Percentiles rank a stretch among this genome's conserved stretches.
These are phyloP conservation scores for Anaeramoeba flamelloides DNA, from an alignment of 78 protist species.

Conservation along the genomic window DNA sequence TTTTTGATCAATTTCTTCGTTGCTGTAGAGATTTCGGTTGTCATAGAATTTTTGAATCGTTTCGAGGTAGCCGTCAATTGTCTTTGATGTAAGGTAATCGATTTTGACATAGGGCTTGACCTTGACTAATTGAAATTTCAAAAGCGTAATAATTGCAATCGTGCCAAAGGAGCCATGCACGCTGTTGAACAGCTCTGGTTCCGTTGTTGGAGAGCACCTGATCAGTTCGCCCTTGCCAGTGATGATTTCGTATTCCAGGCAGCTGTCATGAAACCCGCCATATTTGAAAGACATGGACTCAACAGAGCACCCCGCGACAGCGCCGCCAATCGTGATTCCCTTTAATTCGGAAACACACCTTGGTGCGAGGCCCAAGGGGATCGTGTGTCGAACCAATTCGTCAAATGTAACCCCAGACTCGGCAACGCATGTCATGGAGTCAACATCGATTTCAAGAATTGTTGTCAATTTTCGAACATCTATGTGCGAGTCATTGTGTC, in stretches of 20 bases:
- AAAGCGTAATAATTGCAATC: background rate
- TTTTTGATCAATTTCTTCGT: no score
- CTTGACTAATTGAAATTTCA: background rate
- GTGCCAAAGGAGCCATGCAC: background rate
- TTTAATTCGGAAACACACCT: background rate
- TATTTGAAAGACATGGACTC: background rate
- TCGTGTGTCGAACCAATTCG: background rate
- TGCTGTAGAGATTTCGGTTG: no score
- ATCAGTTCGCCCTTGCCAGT: background rate
- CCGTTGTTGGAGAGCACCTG: background rate
- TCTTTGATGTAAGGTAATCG: background rate
- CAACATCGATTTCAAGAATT: background rate
- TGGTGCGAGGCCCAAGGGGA: background rate
- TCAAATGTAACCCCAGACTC: background rate
- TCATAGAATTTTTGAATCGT: no score
- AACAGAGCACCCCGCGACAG: background rate
- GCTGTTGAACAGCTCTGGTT: background rate
- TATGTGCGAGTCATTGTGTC: no score
- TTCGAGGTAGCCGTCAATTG: no score
- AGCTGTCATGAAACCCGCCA: background rate
- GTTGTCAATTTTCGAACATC: no score
- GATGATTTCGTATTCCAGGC: background rate
- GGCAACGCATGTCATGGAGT: background rate
- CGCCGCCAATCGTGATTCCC: background rate
- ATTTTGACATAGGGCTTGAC: background rate